These are phyloP conservation scores for Rutstroemia sp. DNA, from an alignment of 2,329 filamentous ascomycete species.

Conservation along the genomic window DNA sequence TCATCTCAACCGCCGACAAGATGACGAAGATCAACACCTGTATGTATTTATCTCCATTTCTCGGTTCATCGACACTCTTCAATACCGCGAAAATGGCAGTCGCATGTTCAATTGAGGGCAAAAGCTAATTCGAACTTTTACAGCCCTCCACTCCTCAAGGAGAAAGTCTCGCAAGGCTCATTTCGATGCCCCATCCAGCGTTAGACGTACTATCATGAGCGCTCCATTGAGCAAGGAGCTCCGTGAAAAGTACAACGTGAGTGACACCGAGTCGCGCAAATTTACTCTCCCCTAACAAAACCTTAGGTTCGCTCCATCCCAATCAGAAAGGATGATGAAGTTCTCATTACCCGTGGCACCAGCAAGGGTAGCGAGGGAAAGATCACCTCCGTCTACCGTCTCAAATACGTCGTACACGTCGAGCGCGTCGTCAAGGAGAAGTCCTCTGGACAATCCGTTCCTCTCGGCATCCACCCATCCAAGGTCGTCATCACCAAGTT, in stretches of 20 bases:
- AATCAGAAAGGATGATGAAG: conserved; percentile 96
- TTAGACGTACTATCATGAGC: conserved; percentile 95
- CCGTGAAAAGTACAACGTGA: conserved; percentile 97
- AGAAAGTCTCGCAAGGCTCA: conserved; percentile 99
- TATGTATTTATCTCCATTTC: conserved; percentile 30
- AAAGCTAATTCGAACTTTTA: conserved; percentile 12
- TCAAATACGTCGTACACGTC: conserved; percentile 96
- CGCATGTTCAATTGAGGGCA: not conserved
- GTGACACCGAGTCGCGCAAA: conserved; percentile 28
- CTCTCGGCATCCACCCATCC: conserved; percentile 88
- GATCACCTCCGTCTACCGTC: conserved; percentile 93
- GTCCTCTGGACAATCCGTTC: conserved; percentile 91
- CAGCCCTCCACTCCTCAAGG: conserved; percentile 72
- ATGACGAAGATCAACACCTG: conserved; percentile 66
- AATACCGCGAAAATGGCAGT: not conserved
- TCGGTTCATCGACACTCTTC: not conserved
- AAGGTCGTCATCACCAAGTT: conserved; percentile 99
- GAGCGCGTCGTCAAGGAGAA: conserved; percentile 97
- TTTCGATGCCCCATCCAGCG: conserved; percentile 90
- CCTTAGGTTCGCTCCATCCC: conserved; percentile 87
- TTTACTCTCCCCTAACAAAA: conserved; percentile 9
- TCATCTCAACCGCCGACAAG: conserved; percentile 34
- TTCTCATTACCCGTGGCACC: conserved; percentile 82
- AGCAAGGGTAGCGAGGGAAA: conserved; percentile 99
- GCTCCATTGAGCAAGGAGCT: conserved; percentile 94